Evolutionary conservation across 352 stramenopile species (phyloP), one percentile per base, ranked within the genome.

Genomic region (Phytophthora capsici): DNA sequence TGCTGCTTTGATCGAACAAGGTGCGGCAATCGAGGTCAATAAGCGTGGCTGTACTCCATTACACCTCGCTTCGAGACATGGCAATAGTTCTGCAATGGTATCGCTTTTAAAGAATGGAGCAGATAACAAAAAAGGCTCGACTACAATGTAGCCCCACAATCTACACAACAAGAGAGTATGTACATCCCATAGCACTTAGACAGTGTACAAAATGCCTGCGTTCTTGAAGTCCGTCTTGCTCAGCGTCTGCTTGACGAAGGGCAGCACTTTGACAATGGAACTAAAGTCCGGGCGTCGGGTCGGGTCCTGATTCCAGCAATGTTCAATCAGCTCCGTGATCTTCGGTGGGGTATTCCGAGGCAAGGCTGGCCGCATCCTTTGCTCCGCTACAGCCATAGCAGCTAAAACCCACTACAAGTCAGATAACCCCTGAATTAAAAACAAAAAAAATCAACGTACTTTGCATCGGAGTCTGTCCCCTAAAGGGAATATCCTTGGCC

Each of bases 281-380:
- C 64, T 56, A 57, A 90, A 90, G 30, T 84, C 72, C 16, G 77
- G 78, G 3, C 82, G 77, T 1, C 69, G 64, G 32, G 69, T 62
- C 20, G 82, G 75, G 47, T 87, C 78, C 40, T 88, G 77, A 56
- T 82, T 73, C 81, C 81, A 90, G 57, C 78, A 90, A 44, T 82
- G 77, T 45, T 86, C 70, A 16, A 90, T 75, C 6, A 90, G 47
- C 45, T 85, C 64, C 12, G 57, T 69, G 22, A 90, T 74, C 56
- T 84, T 84, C 40, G 75, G 43, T 41, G 77, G 75, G 16, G 81
- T 89, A 58, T 85, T 73, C 7, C 76, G 71, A 6, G 81, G 84
- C 51, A 95, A 68, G 3, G 78, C 80, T 25, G 86, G 86, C 22
- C 86, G 77, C 71, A 83, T 75, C 17, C 68, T 57, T 38, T 89